These are phyloP conservation scores for Suillus occidentalis DNA, from an alignment of 768 basidiomycete species.

Conservation along the genomic window DNA sequence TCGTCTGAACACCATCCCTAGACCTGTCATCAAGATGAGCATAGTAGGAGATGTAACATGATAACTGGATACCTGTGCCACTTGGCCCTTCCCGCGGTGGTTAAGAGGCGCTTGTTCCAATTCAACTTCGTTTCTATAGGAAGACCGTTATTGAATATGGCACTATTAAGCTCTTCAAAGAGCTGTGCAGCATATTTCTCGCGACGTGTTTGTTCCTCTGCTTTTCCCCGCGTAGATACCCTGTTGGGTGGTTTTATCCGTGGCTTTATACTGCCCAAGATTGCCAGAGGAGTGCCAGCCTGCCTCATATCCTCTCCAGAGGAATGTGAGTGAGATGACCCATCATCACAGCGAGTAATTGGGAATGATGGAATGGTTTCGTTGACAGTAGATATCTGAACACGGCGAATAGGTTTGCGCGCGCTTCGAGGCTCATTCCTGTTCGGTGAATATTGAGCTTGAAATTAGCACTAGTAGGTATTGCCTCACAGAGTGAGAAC, in stretches of 20 bases:
- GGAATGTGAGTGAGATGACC: conserved; percentile 7
- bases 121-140: conserved; percentile 55
- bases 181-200: conserved; percentile 55
- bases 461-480: neutral
- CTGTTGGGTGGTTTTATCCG: conserved; percentile 18
- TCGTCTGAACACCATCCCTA: conserved; percentile 55
- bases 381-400: conserved; percentile 4
- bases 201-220: conserved; percentile 44
- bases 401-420: conserved; percentile 42
- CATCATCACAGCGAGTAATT: neutral
- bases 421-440: conserved; percentile 52
- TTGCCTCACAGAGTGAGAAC: conserved; percentile 40
- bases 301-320: conserved; percentile 1
- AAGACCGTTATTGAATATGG: conserved; percentile 54
- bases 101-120: conserved; percentile 67
- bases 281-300: neutral
- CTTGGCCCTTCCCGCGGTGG: conserved; percentile 70
- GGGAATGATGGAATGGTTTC: neutral
- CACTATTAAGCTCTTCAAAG: conserved; percentile 59
- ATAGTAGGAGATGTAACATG: neutral
- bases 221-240: conserved; percentile 42
- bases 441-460: conserved; percentile 8
- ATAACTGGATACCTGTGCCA: conserved; percentile 51
- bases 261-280: conserved; percentile 11
- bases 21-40: conserved; percentile 37